Conservation (phyloP, 257 asterid species). For the Salvia rosmarinus region DNA sequence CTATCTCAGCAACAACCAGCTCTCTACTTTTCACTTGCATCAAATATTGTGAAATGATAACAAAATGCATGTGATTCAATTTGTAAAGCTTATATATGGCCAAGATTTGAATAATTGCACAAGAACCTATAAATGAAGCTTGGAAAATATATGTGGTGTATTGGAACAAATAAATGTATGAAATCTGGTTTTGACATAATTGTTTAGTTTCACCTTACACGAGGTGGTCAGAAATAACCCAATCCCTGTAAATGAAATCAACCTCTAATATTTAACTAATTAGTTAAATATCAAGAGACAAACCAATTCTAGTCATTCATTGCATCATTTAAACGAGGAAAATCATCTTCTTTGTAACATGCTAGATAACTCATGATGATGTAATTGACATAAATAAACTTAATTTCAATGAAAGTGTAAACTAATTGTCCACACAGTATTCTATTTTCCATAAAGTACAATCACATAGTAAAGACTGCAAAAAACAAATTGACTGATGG, state of each 20-base stretch:
- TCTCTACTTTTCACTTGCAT: not conserved
- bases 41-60: no score
- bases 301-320: not conserved
- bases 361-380: not conserved
- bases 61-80: no score
- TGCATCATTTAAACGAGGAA: not conserved
- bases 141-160: not conserved
- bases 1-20: not conserved
- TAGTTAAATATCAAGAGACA: not conserved
- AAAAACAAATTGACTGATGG: conserved; percentile 6
- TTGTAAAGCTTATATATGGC: no score
- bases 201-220: not conserved
- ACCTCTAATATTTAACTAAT: not conserved
- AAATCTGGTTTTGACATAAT: not conserved
- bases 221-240: not conserved
- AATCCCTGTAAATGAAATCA: not conserved
- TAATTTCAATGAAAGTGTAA: not conserved
- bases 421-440: no score
- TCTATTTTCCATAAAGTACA: not conserved
- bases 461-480: conserved; percentile 11
- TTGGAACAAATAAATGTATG: no score
- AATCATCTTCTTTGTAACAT: not conserved
- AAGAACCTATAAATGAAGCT: no score
- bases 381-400: not conserved
- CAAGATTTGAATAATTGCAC: no score